Conservation (phyloP, 2,329 filamentous ascomycete genomes). For the Triangularia setosa region DNA sequence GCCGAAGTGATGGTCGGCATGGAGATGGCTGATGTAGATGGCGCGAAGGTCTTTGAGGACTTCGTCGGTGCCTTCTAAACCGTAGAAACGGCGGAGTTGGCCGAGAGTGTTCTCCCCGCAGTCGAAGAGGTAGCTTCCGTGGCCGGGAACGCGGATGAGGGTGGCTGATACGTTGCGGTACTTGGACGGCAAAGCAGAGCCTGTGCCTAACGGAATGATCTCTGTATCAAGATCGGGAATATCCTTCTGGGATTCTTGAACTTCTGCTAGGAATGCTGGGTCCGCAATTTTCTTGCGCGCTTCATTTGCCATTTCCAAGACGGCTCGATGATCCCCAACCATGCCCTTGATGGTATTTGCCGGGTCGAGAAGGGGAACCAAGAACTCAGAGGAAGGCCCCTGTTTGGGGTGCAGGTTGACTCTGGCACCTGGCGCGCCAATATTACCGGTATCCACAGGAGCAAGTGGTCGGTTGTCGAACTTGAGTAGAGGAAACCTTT, state of each 20-base stretch:
- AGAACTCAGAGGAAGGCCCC: conserved; percentile 42
- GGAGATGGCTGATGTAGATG: conserved; percentile 92
- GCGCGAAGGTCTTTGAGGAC: conserved; percentile 73
- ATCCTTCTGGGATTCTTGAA: conserved; percentile 53
- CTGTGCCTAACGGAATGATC: conserved; percentile 83
- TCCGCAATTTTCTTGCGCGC: conserved; percentile 42
- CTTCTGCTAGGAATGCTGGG: conserved; percentile 44
- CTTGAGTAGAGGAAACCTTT: conserved; percentile 67
- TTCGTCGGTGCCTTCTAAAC: conserved; percentile 58
- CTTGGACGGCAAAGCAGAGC: conserved; percentile 84
- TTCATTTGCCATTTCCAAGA: conserved; percentile 50
- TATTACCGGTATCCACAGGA: neutral
- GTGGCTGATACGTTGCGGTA: conserved; percentile 94
- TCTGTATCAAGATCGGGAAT: conserved; percentile 74
- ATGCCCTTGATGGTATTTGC: conserved; percentile 39
- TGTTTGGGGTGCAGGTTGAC: conserved; percentile 46
- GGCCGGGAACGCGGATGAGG: conserved; percentile 74
- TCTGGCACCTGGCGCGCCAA: conserved; percentile 42
- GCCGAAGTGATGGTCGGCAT: conserved; percentile 94
- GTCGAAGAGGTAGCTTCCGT: conserved; percentile 87
- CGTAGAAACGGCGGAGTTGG: conserved; percentile 73
- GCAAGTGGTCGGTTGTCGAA: conserved; percentile 51
- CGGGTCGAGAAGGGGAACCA: conserved; percentile 48
- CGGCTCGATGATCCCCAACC: conserved; percentile 28
- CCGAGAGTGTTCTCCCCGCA: conserved; percentile 90